Evolutionary conservation across 805 yeast genomes (phyloP).

Genomic region (Torulaspora indica): DNA sequence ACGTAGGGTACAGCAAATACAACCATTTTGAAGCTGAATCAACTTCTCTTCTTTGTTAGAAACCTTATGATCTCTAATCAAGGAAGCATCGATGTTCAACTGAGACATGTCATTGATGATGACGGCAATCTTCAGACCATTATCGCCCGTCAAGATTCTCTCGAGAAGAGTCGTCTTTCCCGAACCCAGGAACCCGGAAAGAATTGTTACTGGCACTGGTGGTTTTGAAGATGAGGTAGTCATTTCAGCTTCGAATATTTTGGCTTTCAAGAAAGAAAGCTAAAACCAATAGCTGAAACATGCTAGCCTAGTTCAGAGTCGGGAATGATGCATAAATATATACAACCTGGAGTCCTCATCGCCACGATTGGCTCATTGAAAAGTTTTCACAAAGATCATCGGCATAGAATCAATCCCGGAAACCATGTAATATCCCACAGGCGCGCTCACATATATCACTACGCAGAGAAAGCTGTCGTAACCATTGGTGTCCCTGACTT

Average conservation of each 20-base stretch:
- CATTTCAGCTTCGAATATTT: not conserved
- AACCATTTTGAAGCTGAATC: constrained; percentile 45
- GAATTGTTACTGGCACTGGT: constrained; percentile 44
- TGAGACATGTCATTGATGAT: constrained; percentile 45
- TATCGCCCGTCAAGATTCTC: constrained; percentile 39
- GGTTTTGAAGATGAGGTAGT: constrained; percentile 6
- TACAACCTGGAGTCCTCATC: not conserved
- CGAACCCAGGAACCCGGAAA: constrained; percentile 45
- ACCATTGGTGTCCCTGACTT: not conserved
- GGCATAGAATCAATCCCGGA: not conserved
- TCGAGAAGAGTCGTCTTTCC: constrained; percentile 48
- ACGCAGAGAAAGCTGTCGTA: not conserved
- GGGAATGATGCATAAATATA: not conserved
- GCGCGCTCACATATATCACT: not conserved
- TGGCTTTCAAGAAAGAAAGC: not conserved
- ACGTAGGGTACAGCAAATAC: constrained; percentile 46
- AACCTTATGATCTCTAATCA: constrained; percentile 40
- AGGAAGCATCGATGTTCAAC: constrained; percentile 42
- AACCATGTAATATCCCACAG: not conserved
- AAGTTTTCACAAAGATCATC: not conserved
- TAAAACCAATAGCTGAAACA: not conserved
- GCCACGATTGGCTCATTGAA: not conserved
- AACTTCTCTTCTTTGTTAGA: constrained; percentile 42
- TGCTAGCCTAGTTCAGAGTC: too few relatives aligned
- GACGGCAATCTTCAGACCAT: constrained; percentile 43